These are phyloP conservation scores for Coemansia sp. DNA, from an alignment of 192 early-diverging fungal species.

Conservation along the genomic window DNA sequence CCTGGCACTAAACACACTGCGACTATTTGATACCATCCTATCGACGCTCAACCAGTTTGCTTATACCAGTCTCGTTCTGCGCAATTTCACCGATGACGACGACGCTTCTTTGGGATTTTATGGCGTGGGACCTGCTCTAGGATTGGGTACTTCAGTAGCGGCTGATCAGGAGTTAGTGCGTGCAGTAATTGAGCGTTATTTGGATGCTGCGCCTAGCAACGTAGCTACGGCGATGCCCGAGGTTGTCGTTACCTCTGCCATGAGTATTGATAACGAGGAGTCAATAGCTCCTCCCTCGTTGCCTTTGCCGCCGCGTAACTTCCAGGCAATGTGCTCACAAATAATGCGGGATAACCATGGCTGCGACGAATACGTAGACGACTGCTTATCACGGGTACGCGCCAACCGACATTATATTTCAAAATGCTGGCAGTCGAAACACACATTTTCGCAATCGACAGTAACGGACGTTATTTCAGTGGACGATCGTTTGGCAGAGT, in stretches of 20 bases:
- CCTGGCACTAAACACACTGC: conserved; percentile 58
- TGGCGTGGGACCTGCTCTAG: conserved; percentile 24
- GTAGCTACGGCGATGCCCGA: conserved; percentile 43
- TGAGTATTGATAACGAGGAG: conserved; percentile 19
- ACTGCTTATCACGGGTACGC: conserved; percentile 27
- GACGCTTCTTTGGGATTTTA: too few species aligned
- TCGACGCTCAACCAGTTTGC: conserved; percentile 65
- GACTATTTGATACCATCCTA: conserved; percentile 63
- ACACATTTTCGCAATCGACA: neutral
- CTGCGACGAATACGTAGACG: conserved; percentile 48
- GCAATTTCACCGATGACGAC: conserved; percentile 49
- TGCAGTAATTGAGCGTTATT: conserved; percentile 49
- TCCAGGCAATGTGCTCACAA: conserved; percentile 22
- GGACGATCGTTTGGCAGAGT: conserved; percentile 11
- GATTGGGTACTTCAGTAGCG: conserved; percentile 31
- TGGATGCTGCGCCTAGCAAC: conserved; percentile 39
- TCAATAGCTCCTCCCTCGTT: too few species aligned
- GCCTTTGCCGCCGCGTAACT: neutral
- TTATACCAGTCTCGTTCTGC: conserved; percentile 58
- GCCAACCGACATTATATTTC: conserved; percentile 8
- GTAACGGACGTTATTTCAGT: neutral
- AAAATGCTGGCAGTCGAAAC: conserved; percentile 14
- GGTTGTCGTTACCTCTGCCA: conserved; percentile 28
- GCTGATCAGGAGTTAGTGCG: conserved; percentile 50
- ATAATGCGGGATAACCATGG: conserved; percentile 40